phyloP scores from a whole-genome alignment of 352 stramenopile genomes.

The Thalassiosira mediterranea region DNA sequence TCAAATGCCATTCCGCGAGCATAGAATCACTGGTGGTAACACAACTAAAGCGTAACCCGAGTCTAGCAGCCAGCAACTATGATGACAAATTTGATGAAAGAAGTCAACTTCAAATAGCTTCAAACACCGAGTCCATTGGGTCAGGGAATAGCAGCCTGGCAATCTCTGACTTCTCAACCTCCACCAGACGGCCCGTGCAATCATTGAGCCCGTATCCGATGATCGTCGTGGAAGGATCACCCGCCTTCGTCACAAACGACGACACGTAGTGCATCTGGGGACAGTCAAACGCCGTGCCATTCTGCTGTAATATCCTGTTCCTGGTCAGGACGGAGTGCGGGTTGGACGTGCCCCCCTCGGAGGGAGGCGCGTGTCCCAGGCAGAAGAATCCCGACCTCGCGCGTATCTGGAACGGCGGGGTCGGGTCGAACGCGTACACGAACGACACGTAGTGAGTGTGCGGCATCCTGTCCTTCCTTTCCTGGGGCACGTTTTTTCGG shows the following conservation, averaged over 20 bases:
- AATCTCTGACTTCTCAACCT: slow-evolving; percentile 58
- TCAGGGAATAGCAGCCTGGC: slow-evolving; percentile 46
- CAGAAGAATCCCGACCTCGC: slow-evolving; percentile 66
- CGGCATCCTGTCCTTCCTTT: slow-evolving; percentile 33
- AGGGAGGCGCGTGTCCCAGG: slow-evolving; percentile 38
- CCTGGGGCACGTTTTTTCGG: slow-evolving; percentile 12
- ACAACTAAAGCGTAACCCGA: too few relatives aligned
- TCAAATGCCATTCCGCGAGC: too few relatives aligned
- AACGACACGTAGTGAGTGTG: slow-evolving; percentile 51
- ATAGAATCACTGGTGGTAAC: too few relatives aligned
- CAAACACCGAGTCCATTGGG: slow-evolving; percentile 41
- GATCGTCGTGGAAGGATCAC: too few relatives aligned
- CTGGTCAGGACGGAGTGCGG: slow-evolving; percentile 30
- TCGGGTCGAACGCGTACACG: slow-evolving; percentile 48
- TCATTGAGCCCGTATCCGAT: too few relatives aligned
- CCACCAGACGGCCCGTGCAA: slow-evolving; percentile 56
- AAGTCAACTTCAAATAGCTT: too few relatives aligned
- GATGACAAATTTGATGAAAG: too few relatives aligned
- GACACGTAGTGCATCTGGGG: slow-evolving; percentile 68
- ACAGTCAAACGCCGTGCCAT: slow-evolving; percentile 50
- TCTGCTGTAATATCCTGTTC: slow-evolving; percentile 36
- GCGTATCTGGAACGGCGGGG: slow-evolving; percentile 54
- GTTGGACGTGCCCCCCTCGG: slow-evolving; percentile 40
- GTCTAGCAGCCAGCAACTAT: too few relatives aligned
- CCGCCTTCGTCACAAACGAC: slow-evolving; percentile 53